A percentile compares a stretch with the other conserved stretches of the same genome.
Evolutionary conservation across 257 asterid species (phyloP).

Genomic region (Ocimum tenuiflorum): DNA sequence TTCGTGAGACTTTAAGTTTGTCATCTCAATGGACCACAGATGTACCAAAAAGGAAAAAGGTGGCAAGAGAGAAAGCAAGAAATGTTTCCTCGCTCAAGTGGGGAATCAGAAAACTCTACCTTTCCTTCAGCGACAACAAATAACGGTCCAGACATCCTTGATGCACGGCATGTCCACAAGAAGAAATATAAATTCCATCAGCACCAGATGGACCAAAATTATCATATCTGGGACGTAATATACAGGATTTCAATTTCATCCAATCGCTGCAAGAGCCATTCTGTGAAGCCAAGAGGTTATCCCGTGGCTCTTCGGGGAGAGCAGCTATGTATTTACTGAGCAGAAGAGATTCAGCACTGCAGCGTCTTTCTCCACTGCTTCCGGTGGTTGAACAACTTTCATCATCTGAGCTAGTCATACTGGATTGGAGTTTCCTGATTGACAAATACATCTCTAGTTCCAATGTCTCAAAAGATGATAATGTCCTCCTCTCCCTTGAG

Average conservation of each 20-base stretch:
- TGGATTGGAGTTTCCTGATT: conserved; percentile 37
- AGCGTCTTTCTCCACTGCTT: conserved; percentile 27
- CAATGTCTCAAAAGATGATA: conserved; percentile 43
- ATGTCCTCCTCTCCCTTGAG: conserved; percentile 27
- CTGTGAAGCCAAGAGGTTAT: conserved; percentile 57
- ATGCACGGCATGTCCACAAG: conserved; percentile 99
- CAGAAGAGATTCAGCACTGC: conserved; percentile 42
- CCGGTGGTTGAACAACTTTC: conserved; percentile 30
- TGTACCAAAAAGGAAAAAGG: neutral
- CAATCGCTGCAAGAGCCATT: conserved; percentile 30
- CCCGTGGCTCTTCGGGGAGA: conserved; percentile 51
- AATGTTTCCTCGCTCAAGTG: conserved; percentile 2
- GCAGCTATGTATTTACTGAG: conserved; percentile 78
- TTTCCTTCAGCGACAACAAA: conserved; percentile 78
- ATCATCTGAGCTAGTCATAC: conserved; percentile 20
- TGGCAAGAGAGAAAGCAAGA: neutral
- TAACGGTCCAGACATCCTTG: conserved; percentile 94
- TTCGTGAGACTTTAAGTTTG: neutral
- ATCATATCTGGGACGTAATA: conserved; percentile 35
- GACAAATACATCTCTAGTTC: conserved; percentile 57
- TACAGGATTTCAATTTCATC: conserved; percentile 31
- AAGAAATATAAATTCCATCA: conserved; percentile 80
- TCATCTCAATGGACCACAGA: neutral
- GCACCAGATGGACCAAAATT: conserved; percentile 61
- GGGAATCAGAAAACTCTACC: conserved; percentile 39